Evolutionary conservation across 1,284 basidiomycete species (phyloP), one percentile per base, ranked within the genome.

Genomic region (Sanghuangporus sanghuang): DNA sequence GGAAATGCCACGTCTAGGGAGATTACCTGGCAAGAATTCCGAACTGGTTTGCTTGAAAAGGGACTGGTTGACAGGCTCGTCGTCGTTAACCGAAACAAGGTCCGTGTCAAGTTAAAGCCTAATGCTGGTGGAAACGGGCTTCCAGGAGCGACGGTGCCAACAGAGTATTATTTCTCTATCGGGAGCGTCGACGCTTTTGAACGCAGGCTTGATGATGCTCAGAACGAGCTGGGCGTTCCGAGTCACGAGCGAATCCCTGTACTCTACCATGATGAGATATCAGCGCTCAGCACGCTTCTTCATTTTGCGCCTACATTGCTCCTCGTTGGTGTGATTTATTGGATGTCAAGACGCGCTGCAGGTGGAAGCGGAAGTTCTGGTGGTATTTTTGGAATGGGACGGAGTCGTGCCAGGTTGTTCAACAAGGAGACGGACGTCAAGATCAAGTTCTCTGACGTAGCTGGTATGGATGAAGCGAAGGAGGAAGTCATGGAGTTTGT

Each of bases 401-500:
- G 98, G 81, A 95, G 93, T 73, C 87, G 85, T 67, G 96, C 97
- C 23, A 95, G 90, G 78, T 82, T 98, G 75, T 99, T 98, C 80
- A 98, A 98, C 81, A 93, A 97, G 79, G 96, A 99, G 73, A 95
- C 92, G 48, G 93, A 96, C 64, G 90, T 99, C 71, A 92, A 89
- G 73, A 89, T 92, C 70, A 93, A 93, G 73, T 99, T 99, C 80
- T 88, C 87, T 77, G 94, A 99, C 74, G 94, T 99, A 23, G 96
- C 96, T 35, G 96, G 96, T 53, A 98, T 98, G 96, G 96, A 99
- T 78, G 96, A 99, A 78, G 96, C 96, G 61, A 99, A 99, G 81
- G 93, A 96, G 79, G 96, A 99, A 80, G 97, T 99, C 71, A 98
- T 98, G 94, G 96, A 99, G 76, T 99, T 99, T 73, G 97, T 99